A percentile compares a stretch with the other conserved stretches of the same genome.
phyloP scores from a whole-genome alignment of 495 filamentous ascomycete genomes.

The Xeromyces bisporus region DNA sequence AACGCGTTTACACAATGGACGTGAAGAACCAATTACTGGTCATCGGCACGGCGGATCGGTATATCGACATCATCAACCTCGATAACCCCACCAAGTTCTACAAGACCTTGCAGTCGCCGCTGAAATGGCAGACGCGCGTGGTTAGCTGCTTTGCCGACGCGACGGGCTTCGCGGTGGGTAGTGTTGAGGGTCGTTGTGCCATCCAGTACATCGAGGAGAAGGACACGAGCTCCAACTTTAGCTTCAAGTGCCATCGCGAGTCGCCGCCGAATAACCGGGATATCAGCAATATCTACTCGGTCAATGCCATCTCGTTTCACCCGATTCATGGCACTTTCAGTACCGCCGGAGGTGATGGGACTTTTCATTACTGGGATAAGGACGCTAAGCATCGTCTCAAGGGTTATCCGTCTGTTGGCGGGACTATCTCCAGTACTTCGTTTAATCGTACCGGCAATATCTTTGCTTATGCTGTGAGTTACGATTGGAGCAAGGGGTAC shows the following conservation, averaged over 20 bases:
- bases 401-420: conserved; percentile 71
- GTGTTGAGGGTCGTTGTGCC: conserved; percentile 77
- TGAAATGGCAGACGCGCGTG: conserved; percentile 78
- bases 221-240: conserved; percentile 66
- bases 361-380: conserved; percentile 86
- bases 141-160: conserved; percentile 75
- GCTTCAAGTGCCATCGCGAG: conserved; percentile 87
- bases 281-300: conserved; percentile 66
- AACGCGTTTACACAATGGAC: conserved; percentile 80
- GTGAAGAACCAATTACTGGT: conserved; percentile 62
- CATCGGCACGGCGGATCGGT: conserved; percentile 70
- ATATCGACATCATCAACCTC: conserved; percentile 75
- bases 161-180: conserved; percentile 68
- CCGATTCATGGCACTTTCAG: conserved; percentile 77
- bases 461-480: conserved; percentile 82
- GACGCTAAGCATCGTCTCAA: conserved; percentile 74
- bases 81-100: conserved; percentile 61
- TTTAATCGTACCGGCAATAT: conserved; percentile 66
- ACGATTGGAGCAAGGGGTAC: conserved; percentile 92
- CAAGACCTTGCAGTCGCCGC: conserved; percentile 66
- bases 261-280: conserved; percentile 43
- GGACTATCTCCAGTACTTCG: conserved; percentile 57
- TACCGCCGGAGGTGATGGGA: conserved; percentile 77
- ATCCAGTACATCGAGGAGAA: conserved; percentile 85
- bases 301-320: conserved; percentile 83